Base-by-base conservation (phyloP, 169 alveolate genomes). In the Plasmodium gonderi region DNA sequence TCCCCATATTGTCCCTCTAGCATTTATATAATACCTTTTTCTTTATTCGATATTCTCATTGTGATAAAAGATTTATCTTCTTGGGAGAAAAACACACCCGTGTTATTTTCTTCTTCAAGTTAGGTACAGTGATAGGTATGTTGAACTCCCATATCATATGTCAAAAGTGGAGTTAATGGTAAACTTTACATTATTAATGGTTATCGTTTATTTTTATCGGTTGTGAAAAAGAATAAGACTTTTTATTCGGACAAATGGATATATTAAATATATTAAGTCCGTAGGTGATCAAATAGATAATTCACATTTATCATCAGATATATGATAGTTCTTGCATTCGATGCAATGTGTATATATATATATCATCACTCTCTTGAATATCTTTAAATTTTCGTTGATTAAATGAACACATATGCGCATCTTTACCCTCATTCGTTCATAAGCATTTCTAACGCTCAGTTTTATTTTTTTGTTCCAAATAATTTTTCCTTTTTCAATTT, bases 261-360 rank as follows among this genome's bases (percentile, higher is more conserved):
- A 78, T 78, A 78, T 67, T 64, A 78, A 51, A 78, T 78, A 78
- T 0, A 64, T 67, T 67, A 64, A 78, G 23, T 78, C 87, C 20
- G 40, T 78, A 4, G 31, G 68, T 0, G 87, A 78, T 4, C 26
- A 78, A 49, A 78, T 78, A 17, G 75, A 20, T 78, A 78, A 40
- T 20, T 78, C 87, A 47, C 87, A 78, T 51, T 78, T 78, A 20
- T 78, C 87, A 78, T 78, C 75, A 47, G 42, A 78, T 38, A 78
- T 23, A 64, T 78, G 74, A 33, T 26, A 78, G 40, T 78, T 78
- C 40, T 23, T 78, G 11, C 87, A 36, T 51, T 26, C 33, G 6
- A 23, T 47, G 65, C 87, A n/a, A n/a, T n/a, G n/a, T n/a, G n/a
- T n/a, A n/a, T n/a, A 78, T 78, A 78, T 51, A 23, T 78, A 78